A percentile compares a stretch with the other conserved stretches of the same genome.
Evolutionary conservation across 306 rosid genomes (phyloP).

Genomic region (Elaeagnus macrophylla): DNA sequence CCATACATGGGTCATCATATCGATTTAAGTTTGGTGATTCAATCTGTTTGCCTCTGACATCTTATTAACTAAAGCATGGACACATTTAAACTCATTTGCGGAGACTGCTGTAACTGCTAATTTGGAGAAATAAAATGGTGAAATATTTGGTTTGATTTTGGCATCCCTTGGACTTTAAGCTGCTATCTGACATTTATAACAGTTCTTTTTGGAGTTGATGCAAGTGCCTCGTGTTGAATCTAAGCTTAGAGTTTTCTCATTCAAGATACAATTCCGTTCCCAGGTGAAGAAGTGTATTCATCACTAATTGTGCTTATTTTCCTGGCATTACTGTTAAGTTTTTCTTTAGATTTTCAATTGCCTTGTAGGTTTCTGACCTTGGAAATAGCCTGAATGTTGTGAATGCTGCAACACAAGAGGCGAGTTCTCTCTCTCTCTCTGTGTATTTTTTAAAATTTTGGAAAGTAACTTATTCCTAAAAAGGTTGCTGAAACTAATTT

Average conservation of each 20-base stretch:
- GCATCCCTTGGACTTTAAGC: slow-evolving; percentile 2
- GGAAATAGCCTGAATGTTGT: slow-evolving; percentile 55
- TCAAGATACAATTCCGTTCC: slow-evolving; percentile 72
- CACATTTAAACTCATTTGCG: slow-evolving; percentile 3
- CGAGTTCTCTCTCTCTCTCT: slow-evolving; percentile 26
- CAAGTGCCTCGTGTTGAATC: slow-evolving; percentile 86
- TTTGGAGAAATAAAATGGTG: slow-evolving; percentile 15
- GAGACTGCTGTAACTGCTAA: slow-evolving; percentile 9
- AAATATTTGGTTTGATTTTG: slow-evolving; percentile 16
- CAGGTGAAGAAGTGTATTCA: slow-evolving; percentile 46
- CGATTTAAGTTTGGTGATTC: background rate
- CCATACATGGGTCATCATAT: no score
- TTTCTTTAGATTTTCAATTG: slow-evolving; percentile 18
- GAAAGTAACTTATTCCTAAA: background rate
- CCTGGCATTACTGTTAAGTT: slow-evolving; percentile 12
- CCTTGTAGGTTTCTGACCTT: slow-evolving; percentile 73
- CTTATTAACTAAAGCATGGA: background rate
- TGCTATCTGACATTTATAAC: slow-evolving; percentile 19
- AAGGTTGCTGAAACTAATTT: background rate
- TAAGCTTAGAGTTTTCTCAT: slow-evolving; percentile 77
- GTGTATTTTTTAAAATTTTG: slow-evolving; percentile 7
- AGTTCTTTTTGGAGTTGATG: slow-evolving; percentile 77
- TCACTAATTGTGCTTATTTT: slow-evolving; percentile 5
- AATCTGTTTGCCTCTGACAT: background rate
- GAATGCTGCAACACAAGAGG: slow-evolving; percentile 79